phyloP scores from a whole-genome alignment of 257 asterid species.

The Lavandula angustifolia region DNA sequence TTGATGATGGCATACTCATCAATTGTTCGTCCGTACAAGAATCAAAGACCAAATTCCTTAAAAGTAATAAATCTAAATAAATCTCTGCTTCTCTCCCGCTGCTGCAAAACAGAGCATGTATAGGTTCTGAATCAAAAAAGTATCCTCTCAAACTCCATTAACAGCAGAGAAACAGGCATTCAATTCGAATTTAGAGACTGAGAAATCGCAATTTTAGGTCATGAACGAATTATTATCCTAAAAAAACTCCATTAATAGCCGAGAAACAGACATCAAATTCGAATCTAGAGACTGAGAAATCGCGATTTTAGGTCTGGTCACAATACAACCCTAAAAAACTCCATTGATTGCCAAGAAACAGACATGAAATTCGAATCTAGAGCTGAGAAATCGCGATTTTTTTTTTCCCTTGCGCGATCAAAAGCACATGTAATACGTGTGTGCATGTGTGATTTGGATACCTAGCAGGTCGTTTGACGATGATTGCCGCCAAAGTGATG shows the following conservation, averaged over 20 bases:
- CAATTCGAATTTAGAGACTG: no score
- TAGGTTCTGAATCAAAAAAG: neutral
- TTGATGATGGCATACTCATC: slow-evolving; percentile 29
- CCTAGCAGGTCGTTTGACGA: slow-evolving; percentile 31
- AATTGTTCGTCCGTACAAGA: slow-evolving; percentile 34
- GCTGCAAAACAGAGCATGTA: slow-evolving; percentile 22
- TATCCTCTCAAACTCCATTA: no score
- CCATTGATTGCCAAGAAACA: neutral
- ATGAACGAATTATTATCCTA: slow-evolving; percentile 27
- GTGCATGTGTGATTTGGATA: slow-evolving; percentile 32
- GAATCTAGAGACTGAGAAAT: neutral
- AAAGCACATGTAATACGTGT: slow-evolving; percentile 7
- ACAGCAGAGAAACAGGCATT: neutral
- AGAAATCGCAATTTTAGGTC: no score
- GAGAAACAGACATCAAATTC: slow-evolving; percentile 1
- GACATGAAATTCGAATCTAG: slow-evolving; percentile 5
- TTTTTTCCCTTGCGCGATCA: neutral
- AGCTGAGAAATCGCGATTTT: no score
- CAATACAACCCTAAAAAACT: no score
- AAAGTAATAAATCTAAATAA: slow-evolving; percentile 22
- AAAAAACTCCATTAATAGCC: neutral
- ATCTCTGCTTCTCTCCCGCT: slow-evolving; percentile 35
- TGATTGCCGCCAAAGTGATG: neutral
- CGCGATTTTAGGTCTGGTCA: no score
- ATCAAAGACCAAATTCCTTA: slow-evolving; percentile 7